Conservation (phyloP, 1,139 yeast species). For the Kodamaea sp. region DNA sequence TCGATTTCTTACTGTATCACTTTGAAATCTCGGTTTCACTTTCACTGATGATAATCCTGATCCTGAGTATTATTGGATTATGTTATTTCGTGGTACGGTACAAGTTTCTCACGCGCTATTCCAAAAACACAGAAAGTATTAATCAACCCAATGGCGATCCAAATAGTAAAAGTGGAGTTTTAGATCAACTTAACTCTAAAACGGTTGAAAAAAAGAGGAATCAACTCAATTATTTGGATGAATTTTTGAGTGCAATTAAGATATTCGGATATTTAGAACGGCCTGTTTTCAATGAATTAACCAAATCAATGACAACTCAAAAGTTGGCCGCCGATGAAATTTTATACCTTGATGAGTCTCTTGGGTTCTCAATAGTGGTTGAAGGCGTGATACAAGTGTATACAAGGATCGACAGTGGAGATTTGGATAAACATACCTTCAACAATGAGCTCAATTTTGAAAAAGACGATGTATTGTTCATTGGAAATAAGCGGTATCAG, state of each 20-base stretch:
- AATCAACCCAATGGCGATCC: conserved; percentile 6
- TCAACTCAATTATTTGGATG: conserved; percentile 64
- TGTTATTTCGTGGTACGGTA: conserved; percentile 36
- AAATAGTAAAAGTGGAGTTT: conserved; percentile 9
- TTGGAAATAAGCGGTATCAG: conserved; percentile 61
- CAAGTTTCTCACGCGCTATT: conserved; percentile 37
- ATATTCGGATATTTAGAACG: conserved; percentile 91
- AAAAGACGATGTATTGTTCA: conserved; percentile 39
- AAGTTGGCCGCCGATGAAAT: conserved; percentile 76
- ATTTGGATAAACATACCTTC: conserved; percentile 7
- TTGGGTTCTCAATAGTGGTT: conserved; percentile 91
- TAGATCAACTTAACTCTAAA: conserved; percentile 11
- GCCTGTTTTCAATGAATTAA: conserved; percentile 87
- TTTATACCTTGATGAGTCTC: conserved; percentile 59
- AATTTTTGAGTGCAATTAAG: conserved; percentile 84
- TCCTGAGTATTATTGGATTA: conserved; percentile 18
- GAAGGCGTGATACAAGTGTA: conserved; percentile 87
- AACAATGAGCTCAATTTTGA: conserved; percentile 25
- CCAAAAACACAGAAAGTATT: conserved; percentile 22
- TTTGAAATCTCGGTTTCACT: conserved; percentile 35
- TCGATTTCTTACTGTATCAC: conserved; percentile 26
- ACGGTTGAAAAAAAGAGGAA: conserved; percentile 27
- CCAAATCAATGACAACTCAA: conserved; percentile 89
- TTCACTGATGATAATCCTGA: conserved; percentile 26
- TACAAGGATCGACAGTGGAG: conserved; percentile 40